A percentile compares a stretch with the other conserved stretches of the same genome.
phyloP scores from a whole-genome alignment of 1,139 yeast species.

The Lipomyces yarrowii region DNA sequence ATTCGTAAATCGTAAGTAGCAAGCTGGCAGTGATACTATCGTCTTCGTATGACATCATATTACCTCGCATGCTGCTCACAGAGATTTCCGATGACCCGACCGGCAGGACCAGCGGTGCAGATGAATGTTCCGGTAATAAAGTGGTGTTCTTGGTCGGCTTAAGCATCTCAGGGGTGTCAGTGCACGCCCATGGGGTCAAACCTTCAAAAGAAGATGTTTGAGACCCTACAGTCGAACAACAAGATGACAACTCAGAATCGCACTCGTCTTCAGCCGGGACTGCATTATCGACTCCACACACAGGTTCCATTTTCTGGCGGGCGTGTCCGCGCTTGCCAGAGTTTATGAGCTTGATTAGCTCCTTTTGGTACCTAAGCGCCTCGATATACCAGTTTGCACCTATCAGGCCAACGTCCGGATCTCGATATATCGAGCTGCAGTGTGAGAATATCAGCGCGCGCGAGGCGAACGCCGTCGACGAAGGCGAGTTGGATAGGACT shows the following conservation, averaged over 20 bases:
- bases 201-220: background rate
- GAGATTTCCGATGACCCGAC: background rate
- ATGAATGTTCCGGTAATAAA: constrained; percentile 10
- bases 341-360: constrained; percentile 3
- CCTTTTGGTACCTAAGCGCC: constrained; percentile 18
- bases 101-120: background rate
- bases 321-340: background rate
- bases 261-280: background rate
- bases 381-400: constrained; percentile 20
- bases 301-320: background rate
- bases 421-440: constrained; percentile 5
- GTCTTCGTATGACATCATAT: constrained; percentile 16
- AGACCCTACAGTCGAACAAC: background rate
- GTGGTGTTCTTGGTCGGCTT: constrained; percentile 4
- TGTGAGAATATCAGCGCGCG: constrained; percentile 18
- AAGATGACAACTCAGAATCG: background rate
- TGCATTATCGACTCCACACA: background rate
- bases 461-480: constrained; percentile 20
- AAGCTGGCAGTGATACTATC: constrained; percentile 20
- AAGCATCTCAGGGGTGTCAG: constrained; percentile 7
- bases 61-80: constrained; percentile 17
- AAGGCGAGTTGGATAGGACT: constrained; percentile 12
- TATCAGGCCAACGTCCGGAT: constrained; percentile 11
- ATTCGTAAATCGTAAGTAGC: constrained; percentile 21
- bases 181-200: constrained; percentile 5